Percentiles rank a stretch among this genome's conserved stretches.
Conservation (phyloP, 2,329 filamentous ascomycete genomes). For the Cyanodermella asteris region DNA sequence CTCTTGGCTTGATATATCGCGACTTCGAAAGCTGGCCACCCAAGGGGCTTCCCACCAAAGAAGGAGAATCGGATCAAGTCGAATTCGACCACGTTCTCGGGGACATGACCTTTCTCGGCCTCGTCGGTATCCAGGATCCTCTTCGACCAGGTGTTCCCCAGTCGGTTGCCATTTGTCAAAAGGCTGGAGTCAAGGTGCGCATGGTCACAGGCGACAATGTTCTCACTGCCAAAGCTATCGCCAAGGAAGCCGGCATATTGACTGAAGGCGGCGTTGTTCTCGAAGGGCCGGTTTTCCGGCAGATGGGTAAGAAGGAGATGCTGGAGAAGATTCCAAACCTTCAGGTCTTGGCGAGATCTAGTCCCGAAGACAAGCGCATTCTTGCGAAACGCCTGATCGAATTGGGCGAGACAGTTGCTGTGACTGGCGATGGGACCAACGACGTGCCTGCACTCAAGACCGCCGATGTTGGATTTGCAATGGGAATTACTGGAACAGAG, state of each 20-base stretch:
- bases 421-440: constrained; percentile 68
- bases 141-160: constrained; percentile 53
- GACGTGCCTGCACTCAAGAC: constrained; percentile 63
- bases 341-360: constrained; percentile 51
- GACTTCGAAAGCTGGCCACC: constrained; percentile 78
- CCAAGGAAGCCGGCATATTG: constrained; percentile 56
- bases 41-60: constrained; percentile 30
- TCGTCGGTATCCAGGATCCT: constrained; percentile 67
- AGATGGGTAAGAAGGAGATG: constrained; percentile 43
- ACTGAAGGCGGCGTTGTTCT: constrained; percentile 46
- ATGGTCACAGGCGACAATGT: constrained; percentile 78
- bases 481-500: constrained; percentile 67
- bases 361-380: constrained; percentile 55
- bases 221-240: constrained; percentile 57
- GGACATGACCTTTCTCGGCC: constrained; percentile 43
- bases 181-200: constrained; percentile 55
- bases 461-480: constrained; percentile 66
- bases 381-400: constrained; percentile 51
- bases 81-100: constrained; percentile 44
- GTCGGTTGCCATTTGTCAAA: constrained; percentile 50
- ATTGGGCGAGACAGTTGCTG: constrained; percentile 55
- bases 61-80: constrained; percentile 39
- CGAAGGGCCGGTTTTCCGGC: constrained; percentile 59
- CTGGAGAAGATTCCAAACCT: constrained; percentile 45
- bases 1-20: constrained; percentile 63